A percentile compares a stretch with the other conserved stretches of the same genome.
Evolutionary conservation across 2,329 filamentous ascomycete species (phyloP).

Genomic region (Colletotrichum tropicicola): DNA sequence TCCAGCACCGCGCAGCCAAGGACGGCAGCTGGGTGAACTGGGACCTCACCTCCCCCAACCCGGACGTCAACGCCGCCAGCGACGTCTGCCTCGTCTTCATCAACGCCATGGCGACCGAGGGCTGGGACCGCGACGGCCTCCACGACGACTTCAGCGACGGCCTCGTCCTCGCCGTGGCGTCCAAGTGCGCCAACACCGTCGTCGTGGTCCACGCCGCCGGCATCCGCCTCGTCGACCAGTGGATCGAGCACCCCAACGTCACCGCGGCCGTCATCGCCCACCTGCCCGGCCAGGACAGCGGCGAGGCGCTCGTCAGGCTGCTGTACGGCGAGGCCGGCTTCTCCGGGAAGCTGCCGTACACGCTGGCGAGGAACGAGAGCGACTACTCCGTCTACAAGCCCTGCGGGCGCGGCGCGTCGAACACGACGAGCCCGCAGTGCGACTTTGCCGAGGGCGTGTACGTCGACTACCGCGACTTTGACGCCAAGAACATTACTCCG

Average conservation of each 20-base stretch:
- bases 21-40: conserved; percentile 68
- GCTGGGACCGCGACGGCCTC: conserved; percentile 68
- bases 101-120: conserved; percentile 77
- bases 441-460: conserved; percentile 61
- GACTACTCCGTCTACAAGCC: conserved; percentile 54
- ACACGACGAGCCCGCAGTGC: conserved; percentile 48
- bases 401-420: conserved; percentile 35
- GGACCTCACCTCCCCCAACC: conserved; percentile 61
- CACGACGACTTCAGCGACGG: conserved; percentile 72
- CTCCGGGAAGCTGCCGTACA: conserved; percentile 69
- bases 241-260: conserved; percentile 70
- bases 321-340: conserved; percentile 66
- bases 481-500: conserved; percentile 55
- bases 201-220: conserved; percentile 72
- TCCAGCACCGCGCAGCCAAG: conserved; percentile 61
- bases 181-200: conserved; percentile 67
- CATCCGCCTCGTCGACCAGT: conserved; percentile 66
- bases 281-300: conserved; percentile 70
- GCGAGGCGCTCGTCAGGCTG: conserved; percentile 61
- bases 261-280: conserved; percentile 73
- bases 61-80: conserved; percentile 54
- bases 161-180: conserved; percentile 65
- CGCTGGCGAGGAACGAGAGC: conserved; percentile 62
- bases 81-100: conserved; percentile 76
- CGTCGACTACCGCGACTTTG: conserved; percentile 65